Evolutionary conservation across 1,139 yeast species (phyloP), one percentile per base, ranked within the genome.

Genomic region (Saccharomycopsis crataegensis): DNA sequence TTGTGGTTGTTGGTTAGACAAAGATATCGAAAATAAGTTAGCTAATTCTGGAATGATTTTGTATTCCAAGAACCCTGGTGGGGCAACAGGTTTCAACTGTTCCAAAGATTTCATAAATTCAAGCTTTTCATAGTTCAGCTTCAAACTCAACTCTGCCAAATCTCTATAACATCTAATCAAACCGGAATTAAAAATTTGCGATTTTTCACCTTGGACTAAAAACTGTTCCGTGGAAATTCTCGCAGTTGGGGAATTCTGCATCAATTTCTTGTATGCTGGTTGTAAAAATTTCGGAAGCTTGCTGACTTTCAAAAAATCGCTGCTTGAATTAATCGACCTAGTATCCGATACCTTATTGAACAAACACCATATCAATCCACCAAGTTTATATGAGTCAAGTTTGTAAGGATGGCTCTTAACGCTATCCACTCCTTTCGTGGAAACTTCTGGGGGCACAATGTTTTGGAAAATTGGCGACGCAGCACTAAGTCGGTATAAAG

Each of bases 21-120:
- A 38, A 53, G 59, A 28, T 52, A 61, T 54, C 43, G 56, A 60
- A 58, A 76, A 71, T 48, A 73, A 70, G 4, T 67, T 67, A n/a
- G 77, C 71, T 34, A 87, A 67, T 61, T 83, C 88, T 0, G 96
- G 95, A 40, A 89, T 66, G n/a, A 88, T 70, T 59, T 79, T 78
- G 58, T 77, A 70, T 52, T 82, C 83, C 52, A 86, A 70, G 58
- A 81, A 81, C 1, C 85, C 86, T 0, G 78, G 75, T 0, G 94
- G 88, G 54, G 71, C 73, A 54, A 67, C 64, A 9, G 62, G 51
- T 34, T 68, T 64, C 36, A 66, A 59, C 49, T 62, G 47, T 64
- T 72, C 67, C 63, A 78, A 60, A 61, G 78, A 64, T 58, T 72
- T 79, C 62, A 84, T 77, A 53, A 82, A 75, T 1, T 71, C 71